phyloP scores from a whole-genome alignment of 106 monocot species.

The Phalaenopsis aphrodite region DNA sequence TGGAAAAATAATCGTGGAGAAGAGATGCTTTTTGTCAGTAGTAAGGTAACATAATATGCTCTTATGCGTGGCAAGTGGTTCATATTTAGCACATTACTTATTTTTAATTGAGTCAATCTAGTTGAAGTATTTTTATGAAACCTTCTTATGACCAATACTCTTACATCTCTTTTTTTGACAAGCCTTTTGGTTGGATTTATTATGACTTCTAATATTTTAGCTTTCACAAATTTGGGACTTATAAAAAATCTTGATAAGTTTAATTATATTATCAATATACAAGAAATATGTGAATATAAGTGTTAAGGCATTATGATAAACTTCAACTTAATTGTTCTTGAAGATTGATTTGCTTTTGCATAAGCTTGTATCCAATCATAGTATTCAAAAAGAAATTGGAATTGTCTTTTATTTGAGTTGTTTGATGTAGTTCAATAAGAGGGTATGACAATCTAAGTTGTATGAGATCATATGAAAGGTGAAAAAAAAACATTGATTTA shows the following conservation, averaged over 20 bases:
- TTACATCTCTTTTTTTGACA: not conserved
- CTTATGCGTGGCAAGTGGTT: not conserved
- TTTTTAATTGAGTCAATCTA: not conserved
- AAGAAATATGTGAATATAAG: not conserved
- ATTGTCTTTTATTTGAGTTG: no score
- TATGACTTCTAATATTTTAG: not conserved
- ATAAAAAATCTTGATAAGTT: not conserved
- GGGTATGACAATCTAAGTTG: no score
- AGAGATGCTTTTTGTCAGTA: conserved; percentile 68
- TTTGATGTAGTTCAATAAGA: no score
- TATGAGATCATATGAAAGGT: no score
- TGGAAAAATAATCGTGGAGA: conserved; percentile 65
- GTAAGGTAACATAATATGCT: conserved; percentile 33
- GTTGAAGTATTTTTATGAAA: not conserved
- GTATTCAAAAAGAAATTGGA: no score
- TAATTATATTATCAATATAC: not conserved
- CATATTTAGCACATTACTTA: not conserved
- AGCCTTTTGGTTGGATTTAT: not conserved
- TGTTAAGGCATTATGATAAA: not conserved
- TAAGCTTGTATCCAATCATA: no score
- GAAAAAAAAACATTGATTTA: no score
- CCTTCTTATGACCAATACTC: not conserved
- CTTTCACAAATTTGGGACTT: not conserved
- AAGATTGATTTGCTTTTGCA: not conserved
- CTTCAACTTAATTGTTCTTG: not conserved